Percentiles rank a stretch among this genome's conserved stretches.
Evolutionary conservation across 2,329 filamentous ascomycete genomes (phyloP).

Genomic region (Metarhizium humberi): DNA sequence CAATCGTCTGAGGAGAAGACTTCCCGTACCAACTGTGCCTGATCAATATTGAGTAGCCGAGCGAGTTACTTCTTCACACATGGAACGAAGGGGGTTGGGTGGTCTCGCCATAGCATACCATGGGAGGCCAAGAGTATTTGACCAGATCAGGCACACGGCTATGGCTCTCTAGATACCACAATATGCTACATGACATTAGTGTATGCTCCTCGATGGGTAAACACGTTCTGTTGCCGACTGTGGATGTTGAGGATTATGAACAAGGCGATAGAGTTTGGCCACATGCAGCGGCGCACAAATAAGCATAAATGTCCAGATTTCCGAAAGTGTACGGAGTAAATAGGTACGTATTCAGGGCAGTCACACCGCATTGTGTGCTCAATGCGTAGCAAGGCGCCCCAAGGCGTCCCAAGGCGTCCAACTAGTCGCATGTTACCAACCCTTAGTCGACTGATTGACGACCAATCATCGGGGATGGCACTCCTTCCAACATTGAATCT

Average conservation of each 20-base stretch:
- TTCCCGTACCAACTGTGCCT: slow-evolving; percentile 29
- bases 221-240: not conserved
- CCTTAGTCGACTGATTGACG: not conserved
- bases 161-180: too few species aligned
- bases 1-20: slow-evolving; percentile 30
- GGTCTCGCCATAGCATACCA: not conserved
- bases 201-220: too few species aligned
- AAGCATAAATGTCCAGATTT: not conserved
- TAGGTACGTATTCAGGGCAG: too few species aligned
- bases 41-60: slow-evolving; percentile 6
- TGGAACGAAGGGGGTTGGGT: not conserved
- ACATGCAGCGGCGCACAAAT: too few species aligned
- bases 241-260: not conserved
- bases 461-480: not conserved
- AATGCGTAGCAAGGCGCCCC: too few species aligned
- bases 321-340: too few species aligned
- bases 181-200: too few species aligned
- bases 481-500: not conserved
- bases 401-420: too few species aligned
- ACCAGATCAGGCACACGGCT: too few species aligned
- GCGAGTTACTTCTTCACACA: not conserved
- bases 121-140: too few species aligned
- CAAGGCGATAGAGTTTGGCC: not conserved
- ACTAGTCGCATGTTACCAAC: too few species aligned
- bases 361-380: not conserved